phyloP scores from a whole-genome alignment of 1,139 yeast genomes.

The Geotrichum fermentans region DNA sequence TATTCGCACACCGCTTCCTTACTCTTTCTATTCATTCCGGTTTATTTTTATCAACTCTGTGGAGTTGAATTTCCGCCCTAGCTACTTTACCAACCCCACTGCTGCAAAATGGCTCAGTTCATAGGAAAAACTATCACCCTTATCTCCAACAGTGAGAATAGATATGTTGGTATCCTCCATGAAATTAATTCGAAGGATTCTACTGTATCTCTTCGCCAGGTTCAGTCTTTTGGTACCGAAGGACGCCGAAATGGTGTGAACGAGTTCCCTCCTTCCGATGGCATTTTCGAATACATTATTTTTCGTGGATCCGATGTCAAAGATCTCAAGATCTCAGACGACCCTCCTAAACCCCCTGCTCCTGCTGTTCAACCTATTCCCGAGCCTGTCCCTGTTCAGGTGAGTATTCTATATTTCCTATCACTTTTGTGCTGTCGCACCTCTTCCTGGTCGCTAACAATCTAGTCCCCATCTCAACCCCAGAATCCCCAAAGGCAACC shows the following conservation, averaged over 20 bases:
- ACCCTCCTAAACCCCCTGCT: slow-evolving; percentile 40
- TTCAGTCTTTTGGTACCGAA: slow-evolving; percentile 87
- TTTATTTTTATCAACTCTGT: too few species aligned
- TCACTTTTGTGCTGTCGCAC: neutral
- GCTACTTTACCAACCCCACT: too few species aligned
- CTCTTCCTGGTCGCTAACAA: neutral
- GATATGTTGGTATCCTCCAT: slow-evolving; percentile 83
- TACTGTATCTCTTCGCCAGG: slow-evolving; percentile 79
- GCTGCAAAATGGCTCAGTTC: slow-evolving; percentile 84
- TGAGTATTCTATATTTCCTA: too few species aligned
- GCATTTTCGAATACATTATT: slow-evolving; percentile 72
- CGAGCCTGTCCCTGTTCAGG: slow-evolving; percentile 38
- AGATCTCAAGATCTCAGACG: slow-evolving; percentile 78
- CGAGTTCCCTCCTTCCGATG: slow-evolving; percentile 72
- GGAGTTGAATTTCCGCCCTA: too few species aligned
- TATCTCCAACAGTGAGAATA: slow-evolving; percentile 79
- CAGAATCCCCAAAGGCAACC: slow-evolving; percentile 14
- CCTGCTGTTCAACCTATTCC: slow-evolving; percentile 31
- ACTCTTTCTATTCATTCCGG: too few species aligned
- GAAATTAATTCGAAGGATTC: slow-evolving; percentile 87
- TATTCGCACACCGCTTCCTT: too few species aligned
- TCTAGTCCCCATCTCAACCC: slow-evolving; percentile 1
- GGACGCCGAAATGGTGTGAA: slow-evolving; percentile 71
- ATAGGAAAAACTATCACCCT: slow-evolving; percentile 90
- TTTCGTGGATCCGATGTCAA: slow-evolving; percentile 92